A percentile compares a stretch with the other conserved stretches of the same genome.
Conservation (phyloP, 2,329 filamentous ascomycete species). For the Penicillium olsonii region DNA sequence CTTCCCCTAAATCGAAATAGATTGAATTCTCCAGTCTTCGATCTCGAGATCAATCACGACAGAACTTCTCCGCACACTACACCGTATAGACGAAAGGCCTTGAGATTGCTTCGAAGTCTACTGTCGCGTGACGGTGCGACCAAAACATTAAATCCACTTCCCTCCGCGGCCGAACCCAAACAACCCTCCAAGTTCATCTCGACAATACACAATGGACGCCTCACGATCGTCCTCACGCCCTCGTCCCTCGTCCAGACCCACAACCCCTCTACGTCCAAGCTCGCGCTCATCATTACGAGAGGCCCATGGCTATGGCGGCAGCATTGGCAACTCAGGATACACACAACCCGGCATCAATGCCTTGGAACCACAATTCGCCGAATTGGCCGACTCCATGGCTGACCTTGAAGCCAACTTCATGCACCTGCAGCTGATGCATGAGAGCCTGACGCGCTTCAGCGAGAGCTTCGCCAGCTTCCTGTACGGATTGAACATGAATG, state of each 20-base stretch:
- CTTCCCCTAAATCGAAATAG: background rate
- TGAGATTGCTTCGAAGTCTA: background rate
- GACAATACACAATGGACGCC: slow-evolving; percentile 30
- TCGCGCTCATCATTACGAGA: slow-evolving; percentile 87
- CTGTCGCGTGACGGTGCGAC: background rate
- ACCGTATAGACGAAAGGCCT: too few relatives aligned
- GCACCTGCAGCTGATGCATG: slow-evolving; percentile 95
- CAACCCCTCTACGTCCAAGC: slow-evolving; percentile 85
- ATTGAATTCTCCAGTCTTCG: background rate
- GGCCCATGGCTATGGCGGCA: slow-evolving; percentile 58
- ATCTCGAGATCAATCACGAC: too few relatives aligned
- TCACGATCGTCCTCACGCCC: slow-evolving; percentile 62
- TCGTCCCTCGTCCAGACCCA: slow-evolving; percentile 71
- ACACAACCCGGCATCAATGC: slow-evolving; percentile 68
- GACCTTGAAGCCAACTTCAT: slow-evolving; percentile 97
- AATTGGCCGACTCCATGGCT: slow-evolving; percentile 89
- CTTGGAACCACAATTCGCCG: slow-evolving; percentile 88
- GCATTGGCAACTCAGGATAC: slow-evolving; percentile 36
- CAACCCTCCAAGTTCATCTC: background rate
- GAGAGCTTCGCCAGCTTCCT: slow-evolving; percentile 95
- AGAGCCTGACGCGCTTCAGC: slow-evolving; percentile 87
- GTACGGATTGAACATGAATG: slow-evolving; percentile 98
- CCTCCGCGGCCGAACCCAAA: background rate
- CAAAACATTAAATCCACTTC: background rate
- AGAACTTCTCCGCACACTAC: too few relatives aligned